Evolutionary conservation across 2,329 filamentous ascomycete genomes (phyloP).

Genomic region (Coleophoma cylindrospora): DNA sequence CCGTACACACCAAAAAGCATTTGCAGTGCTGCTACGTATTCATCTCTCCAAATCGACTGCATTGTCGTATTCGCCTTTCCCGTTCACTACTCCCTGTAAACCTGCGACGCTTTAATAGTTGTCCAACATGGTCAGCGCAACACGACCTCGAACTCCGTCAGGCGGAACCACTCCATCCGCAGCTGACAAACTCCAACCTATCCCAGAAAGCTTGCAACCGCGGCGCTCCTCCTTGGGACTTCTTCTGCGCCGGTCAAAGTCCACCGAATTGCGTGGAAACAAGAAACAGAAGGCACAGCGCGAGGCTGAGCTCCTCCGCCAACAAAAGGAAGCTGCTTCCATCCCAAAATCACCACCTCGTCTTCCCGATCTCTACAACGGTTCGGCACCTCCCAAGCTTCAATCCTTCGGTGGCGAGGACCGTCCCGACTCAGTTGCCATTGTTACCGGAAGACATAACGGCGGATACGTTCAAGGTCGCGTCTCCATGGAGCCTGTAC

Average conservation of each 20-base stretch:
- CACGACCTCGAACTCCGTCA: conserved; percentile 31
- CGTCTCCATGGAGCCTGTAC: conserved; percentile 48
- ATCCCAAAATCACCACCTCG: conserved; percentile 56
- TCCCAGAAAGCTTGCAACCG: conserved; percentile 26
- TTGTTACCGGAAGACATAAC: conserved; percentile 44
- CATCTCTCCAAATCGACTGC: background rate
- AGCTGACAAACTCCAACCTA: conserved; percentile 27
- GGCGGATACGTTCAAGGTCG: conserved; percentile 32
- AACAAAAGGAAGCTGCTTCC: conserved; percentile 47
- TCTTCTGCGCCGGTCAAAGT: conserved; percentile 65
- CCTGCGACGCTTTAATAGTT: conserved; percentile 2
- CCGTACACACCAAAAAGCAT: background rate
- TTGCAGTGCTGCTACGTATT: background rate
- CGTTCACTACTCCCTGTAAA: background rate
- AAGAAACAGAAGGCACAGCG: conserved; percentile 46
- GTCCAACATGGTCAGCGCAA: conserved; percentile 24
- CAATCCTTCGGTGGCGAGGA: conserved; percentile 52
- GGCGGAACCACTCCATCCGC: conserved; percentile 22
- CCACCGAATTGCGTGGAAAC: conserved; percentile 56
- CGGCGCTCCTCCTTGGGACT: conserved; percentile 48
- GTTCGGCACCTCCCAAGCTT: conserved; percentile 21
- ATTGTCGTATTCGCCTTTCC: background rate
- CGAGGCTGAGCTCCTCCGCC: conserved; percentile 45
- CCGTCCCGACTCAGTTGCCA: conserved; percentile 57
- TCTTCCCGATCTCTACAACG: conserved; percentile 42